Evolutionary conservation across 805 yeast species (phyloP), one percentile per base, ranked within the genome.

Genomic region (Lipomyces chichibuensis): DNA sequence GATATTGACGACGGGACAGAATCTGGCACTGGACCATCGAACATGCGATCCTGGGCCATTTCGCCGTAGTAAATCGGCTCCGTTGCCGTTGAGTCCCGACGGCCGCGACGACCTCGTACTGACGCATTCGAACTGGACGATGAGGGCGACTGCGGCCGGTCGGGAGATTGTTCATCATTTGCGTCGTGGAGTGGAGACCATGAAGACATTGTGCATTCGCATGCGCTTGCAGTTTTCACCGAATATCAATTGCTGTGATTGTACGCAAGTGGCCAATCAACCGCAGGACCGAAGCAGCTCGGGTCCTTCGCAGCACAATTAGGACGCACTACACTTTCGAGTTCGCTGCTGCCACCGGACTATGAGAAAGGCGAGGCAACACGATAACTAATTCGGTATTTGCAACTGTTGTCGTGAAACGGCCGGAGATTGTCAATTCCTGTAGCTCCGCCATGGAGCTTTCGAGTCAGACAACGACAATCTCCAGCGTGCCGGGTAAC

Each of bases 11-110:
- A 69, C 11, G 75, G 75, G 27, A 73, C 70, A n/a, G 69, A 60
- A 39, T 69, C 74, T 20, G 75, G 69, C 11, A 71, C 69, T 9
- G 75, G 75, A 9, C 75, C 75, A 55, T 74, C 74, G 46, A 70
- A 73, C 23, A 67, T 63, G 17, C 70, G 69, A 53, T 72, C 74
- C 37, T 71, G 74, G 29, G 74, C 69, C 74, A 72, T 72, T 53
- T 69, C 73, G 51, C 70, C 69, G 52, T 63, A 65, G 65, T 46
- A 62, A 60, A 70, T 69, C 25, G 59, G n/a, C 20, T 63, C 69
- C 2, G 71, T 62, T 35, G 72, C 65, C 2, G 33, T 56, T 9
- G 72, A 69, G 57, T 63, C 69, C 3, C 71, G 64, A 4, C 72
- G 69, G 3, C 61, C 17, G 14, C 71, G 66, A 9, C 65, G 60